A percentile compares a stretch with the other conserved stretches of the same genome.
Evolutionary conservation across 2,329 filamentous ascomycete genomes (phyloP).

Genomic region (Annulohypoxylon truncatum): DNA sequence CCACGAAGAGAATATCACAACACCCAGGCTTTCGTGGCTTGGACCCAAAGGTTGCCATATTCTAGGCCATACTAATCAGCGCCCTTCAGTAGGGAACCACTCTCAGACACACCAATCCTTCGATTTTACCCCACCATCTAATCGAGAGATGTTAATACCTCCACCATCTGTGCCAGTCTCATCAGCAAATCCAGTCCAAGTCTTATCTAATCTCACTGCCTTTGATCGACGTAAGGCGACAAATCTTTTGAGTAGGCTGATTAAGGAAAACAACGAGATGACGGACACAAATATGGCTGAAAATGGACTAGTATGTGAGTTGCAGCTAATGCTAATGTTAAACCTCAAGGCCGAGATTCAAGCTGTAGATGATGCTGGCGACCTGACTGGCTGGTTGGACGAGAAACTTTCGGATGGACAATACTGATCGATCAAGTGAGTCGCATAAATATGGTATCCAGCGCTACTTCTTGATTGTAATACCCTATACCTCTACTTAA

Average conservation of each 20-base stretch:
- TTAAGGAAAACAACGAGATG: slow-evolving; percentile 44
- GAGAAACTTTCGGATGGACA: slow-evolving; percentile 49
- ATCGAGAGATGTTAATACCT: background rate
- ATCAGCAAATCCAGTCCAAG: slow-evolving; percentile 31
- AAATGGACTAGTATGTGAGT: slow-evolving; percentile 61
- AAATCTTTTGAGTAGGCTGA: slow-evolving; percentile 61
- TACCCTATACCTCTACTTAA: background rate
- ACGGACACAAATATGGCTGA: slow-evolving; percentile 51
- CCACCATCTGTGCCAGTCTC: background rate
- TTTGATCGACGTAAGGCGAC: slow-evolving; percentile 70
- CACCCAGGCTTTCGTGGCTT: slow-evolving; percentile 71
- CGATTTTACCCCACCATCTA: background rate
- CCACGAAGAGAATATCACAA: slow-evolving; percentile 66
- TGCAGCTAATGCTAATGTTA: slow-evolving; percentile 80
- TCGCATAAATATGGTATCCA: background rate
- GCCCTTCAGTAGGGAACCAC: background rate
- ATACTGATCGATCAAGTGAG: background rate
- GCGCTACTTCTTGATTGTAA: background rate
- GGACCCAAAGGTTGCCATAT: slow-evolving; percentile 66
- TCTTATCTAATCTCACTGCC: slow-evolving; percentile 56
- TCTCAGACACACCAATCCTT: background rate
- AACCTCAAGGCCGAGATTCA: slow-evolving; percentile 84
- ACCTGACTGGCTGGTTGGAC: slow-evolving; percentile 64
- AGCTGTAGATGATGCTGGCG: slow-evolving; percentile 68
- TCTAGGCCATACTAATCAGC: slow-evolving; percentile 21